These are phyloP conservation scores for Cercospora beticola DNA, from an alignment of 2,329 filamentous ascomycete species.

Conservation along the genomic window DNA sequence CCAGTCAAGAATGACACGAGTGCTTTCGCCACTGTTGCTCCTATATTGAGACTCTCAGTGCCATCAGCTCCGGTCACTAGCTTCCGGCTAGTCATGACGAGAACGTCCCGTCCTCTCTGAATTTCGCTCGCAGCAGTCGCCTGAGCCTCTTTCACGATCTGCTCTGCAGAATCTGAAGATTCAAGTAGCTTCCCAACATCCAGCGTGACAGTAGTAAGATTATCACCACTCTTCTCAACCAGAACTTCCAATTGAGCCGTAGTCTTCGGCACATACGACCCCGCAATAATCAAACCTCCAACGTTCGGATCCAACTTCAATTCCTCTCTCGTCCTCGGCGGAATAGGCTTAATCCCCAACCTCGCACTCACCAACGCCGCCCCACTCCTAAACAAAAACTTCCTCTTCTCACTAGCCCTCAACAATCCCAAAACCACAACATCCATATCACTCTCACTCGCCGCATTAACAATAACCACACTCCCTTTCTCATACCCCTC, in stretches of 20 bases:
- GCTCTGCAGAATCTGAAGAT: slow-evolving; percentile 38
- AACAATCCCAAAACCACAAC: slow-evolving; percentile 55
- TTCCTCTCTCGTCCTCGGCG: slow-evolving; percentile 51
- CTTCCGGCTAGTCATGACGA: slow-evolving; percentile 60
- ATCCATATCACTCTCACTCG: slow-evolving; percentile 56
- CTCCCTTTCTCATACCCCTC: slow-evolving; percentile 39
- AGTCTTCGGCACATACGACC: slow-evolving; percentile 61
- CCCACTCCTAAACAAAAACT: slow-evolving; percentile 49
- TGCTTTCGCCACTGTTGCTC: slow-evolving; percentile 51
- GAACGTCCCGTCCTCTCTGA: slow-evolving; percentile 51
- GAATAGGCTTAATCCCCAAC: slow-evolving; percentile 54
- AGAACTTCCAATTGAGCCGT: slow-evolving; percentile 55
- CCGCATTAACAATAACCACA: slow-evolving; percentile 55
- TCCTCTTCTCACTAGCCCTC: slow-evolving; percentile 38
- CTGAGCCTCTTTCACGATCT: slow-evolving; percentile 43
- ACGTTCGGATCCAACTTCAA: slow-evolving; percentile 40
- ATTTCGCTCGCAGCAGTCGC: slow-evolving; percentile 38
- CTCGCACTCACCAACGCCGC: slow-evolving; percentile 52
- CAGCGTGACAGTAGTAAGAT: slow-evolving; percentile 50
- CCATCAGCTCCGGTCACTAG: slow-evolving; percentile 54
- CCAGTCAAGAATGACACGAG: slow-evolving; percentile 52
- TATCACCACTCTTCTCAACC: slow-evolving; percentile 39
- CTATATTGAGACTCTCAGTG: slow-evolving; percentile 55
- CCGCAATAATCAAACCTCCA: slow-evolving; percentile 57
- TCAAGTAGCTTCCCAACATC: slow-evolving; percentile 51